phyloP scores from a whole-genome alignment of 2,329 filamentous ascomycete genomes.

The Talaromyces sp. region DNA sequence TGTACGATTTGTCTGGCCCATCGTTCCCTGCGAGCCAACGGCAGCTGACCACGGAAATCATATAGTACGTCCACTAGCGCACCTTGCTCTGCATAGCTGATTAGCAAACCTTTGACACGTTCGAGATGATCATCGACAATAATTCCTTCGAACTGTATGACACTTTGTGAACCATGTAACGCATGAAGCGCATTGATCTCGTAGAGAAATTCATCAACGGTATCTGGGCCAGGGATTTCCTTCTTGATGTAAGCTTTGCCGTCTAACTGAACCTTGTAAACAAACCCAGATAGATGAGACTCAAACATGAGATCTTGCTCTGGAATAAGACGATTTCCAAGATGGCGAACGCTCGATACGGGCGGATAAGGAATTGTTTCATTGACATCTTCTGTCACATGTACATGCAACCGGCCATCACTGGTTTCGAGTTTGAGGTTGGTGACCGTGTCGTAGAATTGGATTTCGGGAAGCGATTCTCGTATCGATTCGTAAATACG shows the following conservation, averaged over 20 bases:
- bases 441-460: slow-evolving; percentile 94
- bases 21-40: slow-evolving; percentile 71
- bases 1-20: slow-evolving; percentile 92
- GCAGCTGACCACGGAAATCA: slow-evolving; percentile 61
- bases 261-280: slow-evolving; percentile 80
- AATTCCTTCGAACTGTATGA: slow-evolving; percentile 83
- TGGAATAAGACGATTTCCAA: slow-evolving; percentile 53
- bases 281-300: slow-evolving; percentile 92
- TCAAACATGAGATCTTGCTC: slow-evolving; percentile 81
- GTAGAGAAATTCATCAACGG: slow-evolving; percentile 93
- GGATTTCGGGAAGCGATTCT: slow-evolving; percentile 85
- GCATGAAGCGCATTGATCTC: slow-evolving; percentile 92
- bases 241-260: slow-evolving; percentile 83
- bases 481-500: slow-evolving; percentile 94
- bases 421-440: slow-evolving; percentile 91
- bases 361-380: slow-evolving; percentile 88
- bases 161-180: slow-evolving; percentile 67
- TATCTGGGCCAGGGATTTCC: slow-evolving; percentile 93
- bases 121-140: slow-evolving; percentile 75
- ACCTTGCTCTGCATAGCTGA: slow-evolving; percentile 81
- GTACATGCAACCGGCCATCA: slow-evolving; percentile 84
- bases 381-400: slow-evolving; percentile 95
- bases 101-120: slow-evolving; percentile 80
- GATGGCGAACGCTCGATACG: slow-evolving; percentile 68
- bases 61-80: slow-evolving; percentile 89